Evolutionary conservation across 2,329 filamentous ascomycete species (phyloP), one percentile per base, ranked within the genome.

Genomic region (Pseudogymnoascus sp.): DNA sequence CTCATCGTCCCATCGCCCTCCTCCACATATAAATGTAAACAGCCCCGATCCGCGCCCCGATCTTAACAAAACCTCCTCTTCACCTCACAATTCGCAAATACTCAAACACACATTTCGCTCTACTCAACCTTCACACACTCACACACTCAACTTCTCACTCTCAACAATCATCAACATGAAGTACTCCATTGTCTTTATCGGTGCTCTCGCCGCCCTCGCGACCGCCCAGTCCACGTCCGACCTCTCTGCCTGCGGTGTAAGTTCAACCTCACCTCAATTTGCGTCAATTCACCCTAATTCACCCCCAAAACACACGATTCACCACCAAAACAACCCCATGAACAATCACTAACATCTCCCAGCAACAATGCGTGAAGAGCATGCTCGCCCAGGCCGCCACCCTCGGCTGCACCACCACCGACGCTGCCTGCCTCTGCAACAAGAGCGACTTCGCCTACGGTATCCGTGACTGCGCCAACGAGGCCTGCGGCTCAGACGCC

Each of bases 391-490:
- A 77, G 64, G 77, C 77, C 62, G 64, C 70, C 59, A 65, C 68
- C 19, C 78, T 81, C 66, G 75, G 75, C 63, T 81, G 79, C 70
- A 22, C 66, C 14, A 16, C 64, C 11, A 70, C 70, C 19, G 77
- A 80, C 66, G 65, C 72, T 35, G 62, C 64, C 61, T 81, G 79
- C 74, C 75, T 78, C 64, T 81, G 79, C 74, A 67, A 65, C n/a
- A 73, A 78, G 62, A 65, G 64, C 37, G 70, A 78, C 73, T 81
- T 79, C 66, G 73, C 72, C 63, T 79, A 76, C 63, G 79, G 79
- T 65, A 71, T 81, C 60, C 77, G 78, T 64, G 79, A 81, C 69
- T 81, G 79, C 72, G 72, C 77, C 63, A 75, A 70, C 63, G 72
- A 76, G 67, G 75, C 76, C 35, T 80, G 79, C 67, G 71, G 70